phyloP scores from a whole-genome alignment of 148 eudicot species.

The Persicaria tinctoria region DNA sequence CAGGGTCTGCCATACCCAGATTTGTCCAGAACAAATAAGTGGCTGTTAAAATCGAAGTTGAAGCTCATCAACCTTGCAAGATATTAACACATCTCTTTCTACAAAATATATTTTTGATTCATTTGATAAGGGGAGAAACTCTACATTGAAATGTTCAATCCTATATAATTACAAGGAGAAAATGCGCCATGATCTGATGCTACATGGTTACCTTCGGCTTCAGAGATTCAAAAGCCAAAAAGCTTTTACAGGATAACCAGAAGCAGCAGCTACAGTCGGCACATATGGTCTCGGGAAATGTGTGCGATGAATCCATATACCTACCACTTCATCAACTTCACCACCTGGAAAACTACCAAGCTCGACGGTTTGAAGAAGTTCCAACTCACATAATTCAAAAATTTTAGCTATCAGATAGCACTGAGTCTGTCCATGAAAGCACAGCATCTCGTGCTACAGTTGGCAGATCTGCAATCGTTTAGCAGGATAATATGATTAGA shows the following conservation, averaged over 20 bases:
- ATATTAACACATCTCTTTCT: background rate
- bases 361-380: background rate
- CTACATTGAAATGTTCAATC: background rate
- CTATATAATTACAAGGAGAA: background rate
- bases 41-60: no score
- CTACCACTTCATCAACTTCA: background rate
- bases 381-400: background rate
- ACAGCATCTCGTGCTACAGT: constrained; percentile 69
- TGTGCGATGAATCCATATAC: background rate
- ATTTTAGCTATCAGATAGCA: constrained; percentile 42
- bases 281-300: background rate
- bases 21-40: no score
- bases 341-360: background rate
- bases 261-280: background rate
- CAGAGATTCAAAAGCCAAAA: background rate
- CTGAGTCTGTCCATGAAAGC: constrained; percentile 86
- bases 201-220: background rate
- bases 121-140: background rate
- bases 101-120: background rate
- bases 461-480: constrained; percentile 58
- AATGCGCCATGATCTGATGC: background rate
- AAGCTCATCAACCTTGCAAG: background rate
- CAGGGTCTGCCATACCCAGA: no score
- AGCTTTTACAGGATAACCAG: background rate
- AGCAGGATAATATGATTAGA: background rate